Conservation (phyloP, 768 basidiomycete genomes). For the Agrocybe chaxingu region DNA sequence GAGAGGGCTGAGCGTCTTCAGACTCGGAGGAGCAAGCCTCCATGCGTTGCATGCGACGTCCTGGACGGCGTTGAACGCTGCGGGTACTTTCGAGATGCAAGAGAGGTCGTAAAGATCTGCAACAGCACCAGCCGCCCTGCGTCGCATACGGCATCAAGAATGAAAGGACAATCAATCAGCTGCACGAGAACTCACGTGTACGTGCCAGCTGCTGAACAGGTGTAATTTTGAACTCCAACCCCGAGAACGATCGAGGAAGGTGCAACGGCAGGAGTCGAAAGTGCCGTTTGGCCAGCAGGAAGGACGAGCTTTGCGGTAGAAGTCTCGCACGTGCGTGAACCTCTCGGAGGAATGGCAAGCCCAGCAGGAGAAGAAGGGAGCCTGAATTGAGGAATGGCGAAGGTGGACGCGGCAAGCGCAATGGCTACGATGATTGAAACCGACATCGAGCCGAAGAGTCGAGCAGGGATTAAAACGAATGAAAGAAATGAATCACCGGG, state of each 20-base stretch:
- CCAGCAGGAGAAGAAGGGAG: slow-evolving; percentile 8
- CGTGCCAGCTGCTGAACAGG: slow-evolving; percentile 38
- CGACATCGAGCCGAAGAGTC: slow-evolving; percentile 10
- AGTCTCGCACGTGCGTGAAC: slow-evolving; percentile 20
- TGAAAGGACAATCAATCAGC: background rate
- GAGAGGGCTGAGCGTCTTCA: slow-evolving; percentile 8
- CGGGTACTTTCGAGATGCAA: slow-evolving; percentile 33
- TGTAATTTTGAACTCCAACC: slow-evolving; percentile 56
- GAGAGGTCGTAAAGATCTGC: slow-evolving; percentile 54
- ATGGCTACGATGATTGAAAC: slow-evolving; percentile 14
- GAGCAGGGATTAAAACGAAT: background rate
- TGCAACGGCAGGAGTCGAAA: slow-evolving; percentile 30
- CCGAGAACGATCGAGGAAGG: slow-evolving; percentile 41
- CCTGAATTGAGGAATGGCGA: slow-evolving; percentile 14
- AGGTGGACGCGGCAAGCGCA: slow-evolving; percentile 12
- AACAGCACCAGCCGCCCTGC: slow-evolving; percentile 44
- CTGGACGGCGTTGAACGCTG: slow-evolving; percentile 26
- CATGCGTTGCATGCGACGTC: slow-evolving; percentile 21
- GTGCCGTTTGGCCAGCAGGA: slow-evolving; percentile 26
- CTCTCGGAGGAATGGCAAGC: slow-evolving; percentile 4
- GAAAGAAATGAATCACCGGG: slow-evolving; percentile 2
- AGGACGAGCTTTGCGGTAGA: slow-evolving; percentile 23
- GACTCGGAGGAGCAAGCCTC: slow-evolving; percentile 5
- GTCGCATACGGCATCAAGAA: background rate
- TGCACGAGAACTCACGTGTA: slow-evolving; percentile 34